Evolutionary conservation across 345 rosid species (phyloP), one percentile per base, ranked within the genome.

Genomic region (Acer negundo): DNA sequence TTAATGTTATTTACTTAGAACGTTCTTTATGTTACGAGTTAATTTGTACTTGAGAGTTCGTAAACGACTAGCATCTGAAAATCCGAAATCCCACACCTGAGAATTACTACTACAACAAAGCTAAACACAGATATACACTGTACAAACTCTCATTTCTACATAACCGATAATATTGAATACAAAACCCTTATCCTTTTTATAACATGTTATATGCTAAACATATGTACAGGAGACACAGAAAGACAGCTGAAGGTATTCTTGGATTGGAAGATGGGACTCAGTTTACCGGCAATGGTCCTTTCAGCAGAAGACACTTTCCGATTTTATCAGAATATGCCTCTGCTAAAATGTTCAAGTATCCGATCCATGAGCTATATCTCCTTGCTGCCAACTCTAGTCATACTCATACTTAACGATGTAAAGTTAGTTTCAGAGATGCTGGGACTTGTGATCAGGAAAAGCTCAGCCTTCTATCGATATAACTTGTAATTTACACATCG

Each of bases 401-500:
- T 35, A 35, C 38, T 24, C 16, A n/a, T 38, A 16, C 26, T 17
- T 42, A 24, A 24, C 17, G 3, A 22, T 11, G 11, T 46, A 62
- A 24, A 61, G 69, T 77, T 64, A 42, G 20, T 13, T 26, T 65
- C 62, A 38, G 10, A 24, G 44, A 16, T 22, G 63, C 26, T 23
- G 23, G 10, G 22, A 44, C 13, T 70, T 67, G 6, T 24, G n/a
- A 35, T 51, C 26, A 62, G 17, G 28, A n/a, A 38, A 69, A 51
- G 12, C 76, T 47, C 70, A 51, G 73, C 61, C 66, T 67, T 63
- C 13, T 49, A 28, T 67, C 15, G 49, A 53, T n/a, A 53, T 31
- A 11, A 12, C 70, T 66, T 12, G 42, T 65, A 65, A 77, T 75
- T 77, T 77, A 77, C 65, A 67, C 7, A 56, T 40, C 0, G 11